Base-by-base conservation (phyloP, 208 protist genomes). In the Crithidia bombi region DNA sequence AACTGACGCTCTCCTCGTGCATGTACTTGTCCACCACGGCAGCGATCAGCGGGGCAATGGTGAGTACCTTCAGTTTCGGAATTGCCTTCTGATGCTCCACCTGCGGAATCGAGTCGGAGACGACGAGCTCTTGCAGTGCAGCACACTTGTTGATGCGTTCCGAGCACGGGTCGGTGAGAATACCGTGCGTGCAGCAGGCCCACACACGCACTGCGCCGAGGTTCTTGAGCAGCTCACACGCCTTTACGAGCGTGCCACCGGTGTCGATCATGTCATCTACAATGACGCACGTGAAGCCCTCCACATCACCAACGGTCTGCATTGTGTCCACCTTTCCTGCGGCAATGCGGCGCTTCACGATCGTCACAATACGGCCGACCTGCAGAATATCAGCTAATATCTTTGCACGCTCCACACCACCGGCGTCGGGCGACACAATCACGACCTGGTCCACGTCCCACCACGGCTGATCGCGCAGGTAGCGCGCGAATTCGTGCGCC, bases 211-310 rank as follows among this genome's bases (percentile, higher is more conserved):
- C 74, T 9, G 98, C 98, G 23, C 98, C 98, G 39, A 96, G 82
- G 5, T 90, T 73, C 65, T 86, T 93, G 17, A 99, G 86, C 58
- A 97, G 76, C 62, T 98, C 89, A 36, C 91, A 98, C 30, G 94
- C 96, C 59, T 91, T 95, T 33, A 86, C 84, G 11, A 99, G 88
- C 25, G 94, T 98, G 46, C 95, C 92, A 21, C 89, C 96, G 12
- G 98, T 99, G 79, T 99, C 98, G 70, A 96, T 91, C 82, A 99
- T 99, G 76, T 98, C 98, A 62, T 98, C 97, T 11, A 98, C 87
- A 38, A 99, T 93, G 50, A 99, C 84, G 69, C 88, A 95, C 55
- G 96, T 82, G 54, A 91, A 92, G 38, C 94, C 97, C 36, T 72
- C 73, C 14, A 99, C 98, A 58, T 98, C 91, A 51, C 98, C 98